Conservation (phyloP, 140 eudicot genomes). For the Bidens hawaiensis region DNA sequence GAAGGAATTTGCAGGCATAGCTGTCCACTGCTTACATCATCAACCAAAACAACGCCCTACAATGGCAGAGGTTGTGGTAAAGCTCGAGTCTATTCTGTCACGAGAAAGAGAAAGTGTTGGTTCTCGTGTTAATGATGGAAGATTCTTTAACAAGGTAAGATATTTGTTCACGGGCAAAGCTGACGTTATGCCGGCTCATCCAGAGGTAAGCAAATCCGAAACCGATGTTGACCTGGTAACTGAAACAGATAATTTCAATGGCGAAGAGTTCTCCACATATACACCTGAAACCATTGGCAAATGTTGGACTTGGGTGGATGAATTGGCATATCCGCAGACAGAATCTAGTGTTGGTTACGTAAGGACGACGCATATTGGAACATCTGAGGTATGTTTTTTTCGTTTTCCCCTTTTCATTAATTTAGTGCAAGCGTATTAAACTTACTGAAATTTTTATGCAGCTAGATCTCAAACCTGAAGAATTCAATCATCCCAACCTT, state of each 20-base stretch:
- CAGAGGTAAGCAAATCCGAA: constrained; percentile 3
- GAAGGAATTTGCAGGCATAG: no score
- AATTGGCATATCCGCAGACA: constrained; percentile 28
- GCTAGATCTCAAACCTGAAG: constrained; percentile 12
- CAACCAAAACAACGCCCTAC: no score
- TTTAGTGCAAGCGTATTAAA: neutral
- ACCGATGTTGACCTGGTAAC: constrained; percentile 4
- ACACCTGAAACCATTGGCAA: constrained; percentile 4
- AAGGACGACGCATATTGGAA: neutral
- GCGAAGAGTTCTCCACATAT: neutral
- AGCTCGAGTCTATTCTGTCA: no score
- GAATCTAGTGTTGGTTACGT: constrained; percentile 26
- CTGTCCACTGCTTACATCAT: no score
- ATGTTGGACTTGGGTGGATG: constrained; percentile 46
- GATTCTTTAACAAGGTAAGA: no score
- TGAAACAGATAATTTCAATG: constrained; percentile 13
- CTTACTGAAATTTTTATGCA: neutral
- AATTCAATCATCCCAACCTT: constrained; percentile 19
- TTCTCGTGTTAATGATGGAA: no score
- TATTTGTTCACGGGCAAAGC: no score
- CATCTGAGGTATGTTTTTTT: neutral
- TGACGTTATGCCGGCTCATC: neutral
- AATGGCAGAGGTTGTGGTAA: no score
- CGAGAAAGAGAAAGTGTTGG: no score
- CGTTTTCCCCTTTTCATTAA: neutral